Evolutionary conservation across 768 basidiomycete genomes (phyloP).

Genomic region (Trichaptum fuscoviolaceum): DNA sequence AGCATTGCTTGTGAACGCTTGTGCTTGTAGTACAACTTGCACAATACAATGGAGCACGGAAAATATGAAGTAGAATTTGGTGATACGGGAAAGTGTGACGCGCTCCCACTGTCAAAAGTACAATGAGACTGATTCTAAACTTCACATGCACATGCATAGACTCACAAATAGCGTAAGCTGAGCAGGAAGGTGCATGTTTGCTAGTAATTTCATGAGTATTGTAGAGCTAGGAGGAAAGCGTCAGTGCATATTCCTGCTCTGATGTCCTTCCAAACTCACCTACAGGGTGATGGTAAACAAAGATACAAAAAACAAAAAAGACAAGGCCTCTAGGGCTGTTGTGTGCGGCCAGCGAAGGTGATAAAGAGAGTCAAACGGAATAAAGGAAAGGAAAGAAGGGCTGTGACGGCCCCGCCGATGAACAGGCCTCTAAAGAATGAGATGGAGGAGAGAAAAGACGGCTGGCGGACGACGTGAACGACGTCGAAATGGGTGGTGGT

Average conservation of each 20-base stretch:
- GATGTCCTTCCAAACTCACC: not conserved
- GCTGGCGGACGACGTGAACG: constrained; percentile 16
- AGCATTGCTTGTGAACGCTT: constrained; percentile 61
- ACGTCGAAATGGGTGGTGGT: constrained; percentile 1
- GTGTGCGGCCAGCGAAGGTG: constrained; percentile 16
- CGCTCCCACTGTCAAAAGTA: constrained; percentile 51
- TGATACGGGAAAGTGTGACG: constrained; percentile 61
- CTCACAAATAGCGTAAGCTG: constrained; percentile 47
- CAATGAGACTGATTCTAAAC: not conserved
- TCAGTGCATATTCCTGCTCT: not conserved
- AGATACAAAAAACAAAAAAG: constrained; percentile 12
- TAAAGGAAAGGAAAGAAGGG: constrained; percentile 12
- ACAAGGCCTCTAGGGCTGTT: constrained; percentile 43
- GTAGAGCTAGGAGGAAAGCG: not conserved
- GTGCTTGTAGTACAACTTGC: constrained; percentile 64
- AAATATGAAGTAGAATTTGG: constrained; percentile 61
- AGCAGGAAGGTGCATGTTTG: constrained; percentile 27
- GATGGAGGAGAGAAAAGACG: constrained; percentile 21
- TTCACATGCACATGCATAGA: constrained; percentile 9
- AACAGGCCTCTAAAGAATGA: constrained; percentile 15
- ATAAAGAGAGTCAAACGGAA: constrained; percentile 15
- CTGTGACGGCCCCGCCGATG: constrained; percentile 32
- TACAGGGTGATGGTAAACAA: not conserved
- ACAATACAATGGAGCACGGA: constrained; percentile 60
- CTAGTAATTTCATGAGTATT: not conserved